Evolutionary conservation across 495 filamentous ascomycete species (phyloP).

Genomic region (Viridothelium virens): DNA sequence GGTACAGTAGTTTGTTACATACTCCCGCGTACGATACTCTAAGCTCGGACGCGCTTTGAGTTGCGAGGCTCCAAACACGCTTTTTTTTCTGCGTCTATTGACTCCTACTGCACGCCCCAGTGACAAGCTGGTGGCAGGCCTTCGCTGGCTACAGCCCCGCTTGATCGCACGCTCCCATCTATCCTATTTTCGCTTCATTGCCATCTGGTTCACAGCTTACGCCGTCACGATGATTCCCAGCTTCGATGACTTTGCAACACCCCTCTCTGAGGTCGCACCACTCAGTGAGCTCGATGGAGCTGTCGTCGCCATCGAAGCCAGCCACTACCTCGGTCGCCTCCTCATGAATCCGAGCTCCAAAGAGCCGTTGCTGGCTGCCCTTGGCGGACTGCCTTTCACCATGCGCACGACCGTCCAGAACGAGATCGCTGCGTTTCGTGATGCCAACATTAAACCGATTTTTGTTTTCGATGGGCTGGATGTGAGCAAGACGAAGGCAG

Average conservation of each 20-base stretch:
- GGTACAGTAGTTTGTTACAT: too few relatives aligned
- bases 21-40: too few relatives aligned
- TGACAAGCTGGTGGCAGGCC: slow-evolving; percentile 6
- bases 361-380: slow-evolving; percentile 80
- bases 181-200: background rate
- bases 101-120: background rate
- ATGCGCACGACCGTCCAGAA: slow-evolving; percentile 60
- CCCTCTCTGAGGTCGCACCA: slow-evolving; percentile 10
- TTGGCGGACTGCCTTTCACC: slow-evolving; percentile 81
- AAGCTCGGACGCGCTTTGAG: too few relatives aligned
- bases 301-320: slow-evolving; percentile 78
- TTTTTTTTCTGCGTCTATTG: background rate
- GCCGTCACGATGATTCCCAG: slow-evolving; percentile 6
- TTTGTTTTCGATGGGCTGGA: slow-evolving; percentile 89
- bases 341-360: slow-evolving; percentile 58
- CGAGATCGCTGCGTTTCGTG: slow-evolving; percentile 62
- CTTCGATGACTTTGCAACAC: slow-evolving; percentile 6
- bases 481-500: slow-evolving; percentile 40
- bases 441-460: slow-evolving; percentile 55
- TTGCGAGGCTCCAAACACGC: background rate
- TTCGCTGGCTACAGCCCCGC: slow-evolving; percentile 9
- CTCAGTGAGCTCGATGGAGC: slow-evolving; percentile 61
- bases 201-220: background rate
- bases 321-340: slow-evolving; percentile 73
- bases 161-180: background rate